These are phyloP conservation scores for Collybia sordida DNA, from an alignment of 768 basidiomycete genomes.

Conservation along the genomic window DNA sequence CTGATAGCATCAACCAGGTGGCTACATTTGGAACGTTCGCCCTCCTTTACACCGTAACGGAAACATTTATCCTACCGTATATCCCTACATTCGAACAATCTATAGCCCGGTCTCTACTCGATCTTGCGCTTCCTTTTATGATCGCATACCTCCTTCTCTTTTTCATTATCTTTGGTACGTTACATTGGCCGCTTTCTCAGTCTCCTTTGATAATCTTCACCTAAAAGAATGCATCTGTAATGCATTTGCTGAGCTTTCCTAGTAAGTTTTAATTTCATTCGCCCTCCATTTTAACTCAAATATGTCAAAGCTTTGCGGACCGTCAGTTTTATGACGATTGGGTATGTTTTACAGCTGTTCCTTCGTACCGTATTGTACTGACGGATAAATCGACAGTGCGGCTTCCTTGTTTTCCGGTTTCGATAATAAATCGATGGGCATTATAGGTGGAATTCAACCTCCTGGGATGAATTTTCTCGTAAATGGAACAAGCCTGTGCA, in stretches of 20 bases:
- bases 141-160: slow-evolving; percentile 86
- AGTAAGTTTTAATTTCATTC: slow-evolving; percentile 43
- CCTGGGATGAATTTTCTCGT: slow-evolving; percentile 96
- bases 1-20: slow-evolving; percentile 47
- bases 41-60: slow-evolving; percentile 89
- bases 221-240: slow-evolving; percentile 90
- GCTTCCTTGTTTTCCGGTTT: not conserved
- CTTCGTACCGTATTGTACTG: not conserved
- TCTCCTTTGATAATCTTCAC: not conserved
- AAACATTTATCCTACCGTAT: slow-evolving; percentile 89
- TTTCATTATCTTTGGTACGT: slow-evolving; percentile 79
- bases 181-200: not conserved
- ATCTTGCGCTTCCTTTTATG: slow-evolving; percentile 93
- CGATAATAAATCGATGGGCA: not conserved
- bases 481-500: slow-evolving; percentile 99
- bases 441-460: slow-evolving; percentile 89
- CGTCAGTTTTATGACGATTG: slow-evolving; percentile 97
- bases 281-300: not conserved
- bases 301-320: slow-evolving; percentile 79
- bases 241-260: slow-evolving; percentile 90
- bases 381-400: slow-evolving; percentile 11
- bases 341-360: slow-evolving; percentile 40
- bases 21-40: slow-evolving; percentile 97
- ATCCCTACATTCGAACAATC: slow-evolving; percentile 68
- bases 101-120: slow-evolving; percentile 74